Conservation (phyloP, 345 rosid genomes). For the Ailanthus altissimus region DNA sequence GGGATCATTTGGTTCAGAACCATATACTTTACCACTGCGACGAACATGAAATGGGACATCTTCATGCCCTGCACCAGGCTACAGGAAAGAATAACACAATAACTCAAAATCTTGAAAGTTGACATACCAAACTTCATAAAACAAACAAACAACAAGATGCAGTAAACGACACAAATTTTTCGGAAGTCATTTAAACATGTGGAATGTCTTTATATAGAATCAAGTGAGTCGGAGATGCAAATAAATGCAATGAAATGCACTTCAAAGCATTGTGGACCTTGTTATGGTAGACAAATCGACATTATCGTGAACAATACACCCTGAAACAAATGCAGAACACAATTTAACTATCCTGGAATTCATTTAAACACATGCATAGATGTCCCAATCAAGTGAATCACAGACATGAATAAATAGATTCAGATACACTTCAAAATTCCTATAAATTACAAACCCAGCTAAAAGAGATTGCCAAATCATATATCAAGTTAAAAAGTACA, state of each 20-base stretch:
- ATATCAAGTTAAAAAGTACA: not conserved
- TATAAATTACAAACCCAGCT: not conserved
- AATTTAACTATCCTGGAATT: not conserved
- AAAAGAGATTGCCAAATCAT: constrained; percentile 11
- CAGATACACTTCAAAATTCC: not conserved
- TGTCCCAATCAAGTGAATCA: not conserved
- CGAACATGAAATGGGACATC: constrained; percentile 37
- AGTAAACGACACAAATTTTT: not conserved
- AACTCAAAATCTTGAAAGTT: constrained; percentile 4
- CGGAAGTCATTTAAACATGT: constrained; percentile 9
- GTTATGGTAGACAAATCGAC: not conserved
- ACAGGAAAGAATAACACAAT: constrained; percentile 22
- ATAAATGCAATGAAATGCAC: not conserved
- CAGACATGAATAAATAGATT: not conserved
- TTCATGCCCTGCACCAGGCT: constrained; percentile 42
- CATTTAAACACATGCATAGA: not conserved
- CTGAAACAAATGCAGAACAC: not conserved
- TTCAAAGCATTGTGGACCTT: not conserved
- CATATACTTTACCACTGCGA: constrained; percentile 32
- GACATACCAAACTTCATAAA: not conserved
- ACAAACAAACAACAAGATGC: not conserved
- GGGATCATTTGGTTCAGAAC: constrained; percentile 47
- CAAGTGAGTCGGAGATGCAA: constrained; percentile 2
- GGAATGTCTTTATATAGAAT: constrained; percentile 5
- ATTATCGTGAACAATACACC: not conserved